Evolutionary conservation across 345 rosid species (phyloP).

Genomic region (Bruguiera sexangula): DNA sequence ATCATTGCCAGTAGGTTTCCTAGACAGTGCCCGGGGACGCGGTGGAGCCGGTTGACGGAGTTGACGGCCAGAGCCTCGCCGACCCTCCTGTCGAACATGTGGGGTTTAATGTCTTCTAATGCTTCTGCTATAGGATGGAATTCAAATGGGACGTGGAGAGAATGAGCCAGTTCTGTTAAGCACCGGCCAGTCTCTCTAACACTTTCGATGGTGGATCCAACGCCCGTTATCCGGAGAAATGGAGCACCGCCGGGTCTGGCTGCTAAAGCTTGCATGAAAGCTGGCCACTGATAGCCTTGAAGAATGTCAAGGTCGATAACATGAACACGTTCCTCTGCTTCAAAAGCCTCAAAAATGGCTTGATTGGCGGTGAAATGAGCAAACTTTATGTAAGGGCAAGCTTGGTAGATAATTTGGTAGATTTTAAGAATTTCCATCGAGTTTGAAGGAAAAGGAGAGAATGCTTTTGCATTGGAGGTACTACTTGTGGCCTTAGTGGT

Average conservation of each 20-base stretch:
- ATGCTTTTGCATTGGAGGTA: constrained; percentile 30
- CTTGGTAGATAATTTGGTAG: constrained; percentile 64
- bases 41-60: constrained; percentile 51
- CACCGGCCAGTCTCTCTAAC: constrained; percentile 61
- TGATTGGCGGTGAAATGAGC: constrained; percentile 77
- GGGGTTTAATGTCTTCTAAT: constrained; percentile 53
- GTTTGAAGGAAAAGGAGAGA: constrained; percentile 46
- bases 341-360: constrained; percentile 67
- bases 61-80: constrained; percentile 66
- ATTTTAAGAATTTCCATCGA: constrained; percentile 52
- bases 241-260: constrained; percentile 57
- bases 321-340: constrained; percentile 67
- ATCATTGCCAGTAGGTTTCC: constrained; percentile 52
- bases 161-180: constrained; percentile 54
- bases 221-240: constrained; percentile 58
- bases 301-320: constrained; percentile 64
- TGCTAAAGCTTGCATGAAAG: constrained; percentile 72
- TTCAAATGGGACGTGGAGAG: constrained; percentile 62
- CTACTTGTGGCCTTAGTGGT: constrained; percentile 27
- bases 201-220: constrained; percentile 38
- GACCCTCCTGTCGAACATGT: constrained; percentile 60
- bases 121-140: constrained; percentile 57
- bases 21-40: constrained; percentile 41
- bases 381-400: constrained; percentile 61
- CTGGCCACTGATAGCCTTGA: constrained; percentile 80